Base-by-base conservation (phyloP, 1,139 yeast species). In the Saccharomyces uvarum region DNA sequence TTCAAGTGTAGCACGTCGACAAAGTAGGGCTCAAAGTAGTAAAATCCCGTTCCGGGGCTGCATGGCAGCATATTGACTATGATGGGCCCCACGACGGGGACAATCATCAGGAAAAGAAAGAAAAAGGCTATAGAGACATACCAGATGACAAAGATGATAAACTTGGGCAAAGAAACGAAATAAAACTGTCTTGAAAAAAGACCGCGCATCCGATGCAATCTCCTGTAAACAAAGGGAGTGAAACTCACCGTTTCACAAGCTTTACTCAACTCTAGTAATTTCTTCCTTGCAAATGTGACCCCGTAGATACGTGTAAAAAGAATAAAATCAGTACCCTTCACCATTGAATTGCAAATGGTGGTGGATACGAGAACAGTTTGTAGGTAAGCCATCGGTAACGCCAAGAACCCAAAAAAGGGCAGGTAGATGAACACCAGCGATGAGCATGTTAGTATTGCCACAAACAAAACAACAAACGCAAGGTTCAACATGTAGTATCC, bases 1-100 rank as follows among this genome's bases (percentile, higher is more conserved):
- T 51, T 54, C 21, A 56, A 38, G 27, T 55, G 49, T n/a, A 52
- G 49, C 5, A 52, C 50, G 24, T 54, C 50, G 24, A 47, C 50
- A 48, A 50, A 55, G 41, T 54, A 58, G 7, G 61, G 58, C 9
- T 29, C 24, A 11, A 54, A 55, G 31, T 56, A 59, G n/a, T 51
- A 49, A 48, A 56, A 57, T n/a, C 62, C 62, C 24, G 27, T 48
- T 29, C 42, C 56, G 52, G 47, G 42, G 42, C 28, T 57, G 47
- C 38, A 55, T 53, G 31, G 52, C 49, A 13, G 49, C 16, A 56
- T 26, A n/a, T 51, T 52, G 7, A 58, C 38, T 7, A 53, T 32
- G 14, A 55, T n/a, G 4, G 52, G 46, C 9, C 62, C 62, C 8
- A 53, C 31, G 8, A 56, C 41, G 8, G 62, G 62, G 14, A 58